These are phyloP conservation scores for Pythium plurisporium DNA, from an alignment of 352 stramenopile species.

Conservation along the genomic window DNA sequence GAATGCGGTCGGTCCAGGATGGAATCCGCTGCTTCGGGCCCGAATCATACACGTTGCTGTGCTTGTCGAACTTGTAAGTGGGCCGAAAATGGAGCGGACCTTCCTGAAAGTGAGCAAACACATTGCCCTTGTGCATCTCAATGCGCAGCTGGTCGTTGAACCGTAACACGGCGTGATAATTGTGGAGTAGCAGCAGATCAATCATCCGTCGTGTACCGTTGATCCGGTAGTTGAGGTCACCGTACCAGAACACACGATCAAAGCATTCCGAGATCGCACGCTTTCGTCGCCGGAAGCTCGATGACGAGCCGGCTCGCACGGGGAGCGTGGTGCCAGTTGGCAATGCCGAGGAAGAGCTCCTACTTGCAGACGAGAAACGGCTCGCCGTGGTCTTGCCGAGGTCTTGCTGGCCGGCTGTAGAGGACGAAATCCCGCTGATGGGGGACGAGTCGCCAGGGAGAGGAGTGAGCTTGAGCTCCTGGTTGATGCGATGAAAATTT, in stretches of 20 bases:
- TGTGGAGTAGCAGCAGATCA: constrained; percentile 65
- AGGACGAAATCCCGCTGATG: too few relatives aligned
- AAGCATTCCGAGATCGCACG: constrained; percentile 49
- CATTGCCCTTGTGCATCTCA: constrained; percentile 69
- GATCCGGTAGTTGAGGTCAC: constrained; percentile 94
- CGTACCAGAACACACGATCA: constrained; percentile 92
- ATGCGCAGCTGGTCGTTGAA: constrained; percentile 89
- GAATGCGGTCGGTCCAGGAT: constrained; percentile 95
- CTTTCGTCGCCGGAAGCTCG: background rate
- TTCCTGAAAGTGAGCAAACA: constrained; percentile 90
- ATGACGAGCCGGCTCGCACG: constrained; percentile 5
- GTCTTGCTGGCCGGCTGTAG: too few relatives aligned
- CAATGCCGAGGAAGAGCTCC: background rate
- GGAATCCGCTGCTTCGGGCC: constrained; percentile 93
- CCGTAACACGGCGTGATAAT: constrained; percentile 77
- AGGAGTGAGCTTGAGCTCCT: constrained; percentile 35
- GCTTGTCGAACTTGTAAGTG: constrained; percentile 97
- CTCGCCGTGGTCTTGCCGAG: constrained; percentile 9
- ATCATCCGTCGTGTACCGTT: constrained; percentile 89
- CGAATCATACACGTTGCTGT: constrained; percentile 89
- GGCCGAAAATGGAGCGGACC: constrained; percentile 89
- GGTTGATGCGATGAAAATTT: constrained; percentile 88
- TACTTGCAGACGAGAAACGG: constrained; percentile 17
- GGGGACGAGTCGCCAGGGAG: too few relatives aligned
- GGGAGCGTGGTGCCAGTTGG: constrained; percentile 16